phyloP scores from a whole-genome alignment of 176 grass and related monocot genomes.

The Eragrostis nindensis region DNA sequence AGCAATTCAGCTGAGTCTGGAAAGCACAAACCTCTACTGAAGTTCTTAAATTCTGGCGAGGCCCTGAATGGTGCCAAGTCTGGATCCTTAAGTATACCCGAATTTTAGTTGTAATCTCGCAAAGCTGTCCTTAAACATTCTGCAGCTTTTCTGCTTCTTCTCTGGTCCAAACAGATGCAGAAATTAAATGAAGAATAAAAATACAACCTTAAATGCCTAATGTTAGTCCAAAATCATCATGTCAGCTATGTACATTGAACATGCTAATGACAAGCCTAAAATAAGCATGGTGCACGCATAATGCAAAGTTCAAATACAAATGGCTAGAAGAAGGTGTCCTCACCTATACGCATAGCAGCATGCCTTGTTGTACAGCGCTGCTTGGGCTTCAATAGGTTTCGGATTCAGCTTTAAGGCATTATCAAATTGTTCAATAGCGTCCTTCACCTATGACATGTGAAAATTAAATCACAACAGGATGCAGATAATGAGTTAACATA shows the following conservation, averaged over 20 bases:
- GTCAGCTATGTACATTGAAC: not conserved
- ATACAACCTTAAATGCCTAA: constrained; percentile 10
- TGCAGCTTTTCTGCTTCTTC: constrained; percentile 78
- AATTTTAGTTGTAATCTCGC: constrained; percentile 96
- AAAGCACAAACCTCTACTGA: constrained; percentile 77
- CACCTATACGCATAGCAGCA: constrained; percentile 98
- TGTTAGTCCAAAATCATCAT: not conserved
- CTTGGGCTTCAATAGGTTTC: constrained; percentile 81
- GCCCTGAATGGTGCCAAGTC: constrained; percentile 89
- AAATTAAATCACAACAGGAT: constrained; percentile 37
- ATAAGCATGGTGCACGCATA: not conserved
- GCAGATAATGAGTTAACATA: constrained; percentile 10
- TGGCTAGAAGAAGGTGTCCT: constrained; percentile 25
- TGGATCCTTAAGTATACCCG: constrained; percentile 90
- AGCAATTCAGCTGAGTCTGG: constrained; percentile 4
- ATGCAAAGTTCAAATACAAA: not conserved
- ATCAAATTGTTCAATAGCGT: constrained; percentile 84
- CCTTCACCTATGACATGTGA: constrained; percentile 67
- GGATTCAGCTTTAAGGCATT: constrained; percentile 81
- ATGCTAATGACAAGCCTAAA: too few species aligned
- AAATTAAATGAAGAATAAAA: constrained; percentile 22
- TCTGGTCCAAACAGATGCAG: constrained; percentile 60
- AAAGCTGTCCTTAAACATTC: constrained; percentile 85
- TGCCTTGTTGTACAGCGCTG: constrained; percentile 93
- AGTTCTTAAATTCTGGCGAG: constrained; percentile 87